Conservation (phyloP, 306 rosid species). For the Prunus mume region DNA sequence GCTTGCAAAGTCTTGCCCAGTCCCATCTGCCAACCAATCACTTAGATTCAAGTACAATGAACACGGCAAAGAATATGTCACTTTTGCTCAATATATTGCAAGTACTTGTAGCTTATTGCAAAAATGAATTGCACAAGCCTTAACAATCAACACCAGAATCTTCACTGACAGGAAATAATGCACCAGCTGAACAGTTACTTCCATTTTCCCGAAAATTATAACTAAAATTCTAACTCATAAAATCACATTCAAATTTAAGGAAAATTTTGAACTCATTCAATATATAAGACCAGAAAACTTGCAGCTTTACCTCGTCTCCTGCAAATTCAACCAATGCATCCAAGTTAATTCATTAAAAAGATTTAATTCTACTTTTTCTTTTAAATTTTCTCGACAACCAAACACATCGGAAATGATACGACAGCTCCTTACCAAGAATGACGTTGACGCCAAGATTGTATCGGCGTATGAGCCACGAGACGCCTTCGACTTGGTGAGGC, state of each 20-base stretch:
- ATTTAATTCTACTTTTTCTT: background rate
- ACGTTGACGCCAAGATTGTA: constrained; percentile 83
- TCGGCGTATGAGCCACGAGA: constrained; percentile 80
- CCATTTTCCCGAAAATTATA: background rate
- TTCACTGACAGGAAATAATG: background rate
- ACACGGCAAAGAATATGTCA: background rate
- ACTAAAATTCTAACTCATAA: background rate
- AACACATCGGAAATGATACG: constrained; percentile 8
- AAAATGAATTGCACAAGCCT: background rate
- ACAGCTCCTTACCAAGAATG: constrained; percentile 55
- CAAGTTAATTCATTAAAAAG: background rate
- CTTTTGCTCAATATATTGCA: background rate
- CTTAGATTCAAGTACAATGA: constrained; percentile 22
- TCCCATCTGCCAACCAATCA: constrained; percentile 75
- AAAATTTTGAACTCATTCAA: background rate
- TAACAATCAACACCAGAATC: background rate
- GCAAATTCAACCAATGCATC: constrained; percentile 36
- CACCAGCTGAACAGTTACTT: background rate
- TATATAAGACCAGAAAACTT: background rate
- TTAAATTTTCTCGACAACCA: constrained; percentile 6
- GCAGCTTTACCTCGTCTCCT: constrained; percentile 91
- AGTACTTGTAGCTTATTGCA: background rate
- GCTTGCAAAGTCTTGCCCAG: constrained; percentile 96
- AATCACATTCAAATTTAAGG: background rate
- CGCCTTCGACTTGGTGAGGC: constrained; percentile 84